A percentile compares a stretch with the other conserved stretches of the same genome.
These are phyloP conservation scores for Fusarium udum DNA, from an alignment of 2,329 filamentous ascomycete genomes.

Conservation along the genomic window DNA sequence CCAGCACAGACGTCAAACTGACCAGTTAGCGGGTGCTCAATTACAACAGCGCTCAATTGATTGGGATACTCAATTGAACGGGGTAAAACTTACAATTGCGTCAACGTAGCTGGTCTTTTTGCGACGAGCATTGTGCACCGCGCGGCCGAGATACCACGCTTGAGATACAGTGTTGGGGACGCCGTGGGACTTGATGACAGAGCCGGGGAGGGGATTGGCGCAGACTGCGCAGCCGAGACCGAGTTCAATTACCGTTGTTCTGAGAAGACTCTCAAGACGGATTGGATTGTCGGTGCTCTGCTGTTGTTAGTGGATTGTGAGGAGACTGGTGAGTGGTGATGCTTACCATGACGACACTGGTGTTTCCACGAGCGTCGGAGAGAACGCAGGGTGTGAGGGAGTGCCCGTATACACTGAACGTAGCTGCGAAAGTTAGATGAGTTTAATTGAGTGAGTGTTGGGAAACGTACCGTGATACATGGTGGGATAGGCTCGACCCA, in stretches of 20 bases:
- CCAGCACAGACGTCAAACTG: slow-evolving; percentile 47
- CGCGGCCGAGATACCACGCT: slow-evolving; percentile 66
- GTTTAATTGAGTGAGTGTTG: fast-evolving
- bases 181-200: slow-evolving; percentile 46
- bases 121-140: slow-evolving; percentile 43
- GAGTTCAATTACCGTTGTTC: slow-evolving; percentile 51
- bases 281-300: slow-evolving; percentile 49
- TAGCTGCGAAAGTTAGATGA: slow-evolving; percentile 37
- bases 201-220: slow-evolving; percentile 47
- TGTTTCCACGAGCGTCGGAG: slow-evolving; percentile 51
- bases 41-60: neutral
- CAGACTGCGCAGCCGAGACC: slow-evolving; percentile 51
- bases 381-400: slow-evolving; percentile 50
- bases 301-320: neutral
- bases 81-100: slow-evolving; percentile 28
- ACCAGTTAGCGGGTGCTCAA: neutral
- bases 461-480: slow-evolving; percentile 46
- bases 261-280: slow-evolving; percentile 49
- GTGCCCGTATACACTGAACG: slow-evolving; percentile 51
- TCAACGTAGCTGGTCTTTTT: slow-evolving; percentile 40
- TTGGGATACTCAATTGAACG: fast-evolving
- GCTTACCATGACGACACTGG: slow-evolving; percentile 44
- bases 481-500: slow-evolving; percentile 53
- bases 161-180: slow-evolving; percentile 59
- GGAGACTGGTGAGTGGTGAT: fast-evolving